These are phyloP conservation scores for Podospora comata DNA, from an alignment of 495 filamentous ascomycete species.

Conservation along the genomic window DNA sequence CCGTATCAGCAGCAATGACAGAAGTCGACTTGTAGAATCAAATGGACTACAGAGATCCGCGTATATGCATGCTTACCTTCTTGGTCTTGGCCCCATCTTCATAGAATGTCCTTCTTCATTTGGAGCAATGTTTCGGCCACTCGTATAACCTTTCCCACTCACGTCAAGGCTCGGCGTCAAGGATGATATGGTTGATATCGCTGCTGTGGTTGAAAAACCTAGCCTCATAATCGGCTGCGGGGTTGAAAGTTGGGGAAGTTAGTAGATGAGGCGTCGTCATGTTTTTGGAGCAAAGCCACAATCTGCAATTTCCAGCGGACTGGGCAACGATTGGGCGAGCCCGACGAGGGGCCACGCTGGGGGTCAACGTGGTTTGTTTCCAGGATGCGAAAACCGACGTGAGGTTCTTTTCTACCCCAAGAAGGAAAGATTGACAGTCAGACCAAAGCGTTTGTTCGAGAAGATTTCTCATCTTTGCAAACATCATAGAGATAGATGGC, in stretches of 20 bases:
- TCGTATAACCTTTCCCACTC: neutral
- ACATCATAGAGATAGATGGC: neutral
- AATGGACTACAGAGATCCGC: neutral
- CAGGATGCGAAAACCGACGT: neutral
- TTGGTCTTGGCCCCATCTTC: neutral
- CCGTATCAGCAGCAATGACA: neutral
- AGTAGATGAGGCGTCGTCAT: neutral
- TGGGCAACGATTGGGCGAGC: neutral
- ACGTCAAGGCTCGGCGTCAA: neutral
- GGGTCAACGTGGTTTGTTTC: neutral
- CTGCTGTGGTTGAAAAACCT: neutral
- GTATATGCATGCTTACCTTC: neutral
- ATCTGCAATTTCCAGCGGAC: neutral
- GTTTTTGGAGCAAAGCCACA: neutral
- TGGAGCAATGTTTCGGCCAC: neutral
- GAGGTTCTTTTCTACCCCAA: neutral
- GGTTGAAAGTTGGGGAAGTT: neutral
- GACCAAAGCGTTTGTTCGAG: neutral
- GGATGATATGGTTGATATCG: neutral
- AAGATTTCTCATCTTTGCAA: neutral
- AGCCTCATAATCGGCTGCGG: neutral
- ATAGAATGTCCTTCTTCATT: neutral
- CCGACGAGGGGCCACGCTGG: neutral
- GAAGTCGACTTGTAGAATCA: neutral
- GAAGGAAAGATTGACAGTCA: neutral